phyloP scores from a whole-genome alignment of 1,139 yeast species.

The Candida sojae region DNA sequence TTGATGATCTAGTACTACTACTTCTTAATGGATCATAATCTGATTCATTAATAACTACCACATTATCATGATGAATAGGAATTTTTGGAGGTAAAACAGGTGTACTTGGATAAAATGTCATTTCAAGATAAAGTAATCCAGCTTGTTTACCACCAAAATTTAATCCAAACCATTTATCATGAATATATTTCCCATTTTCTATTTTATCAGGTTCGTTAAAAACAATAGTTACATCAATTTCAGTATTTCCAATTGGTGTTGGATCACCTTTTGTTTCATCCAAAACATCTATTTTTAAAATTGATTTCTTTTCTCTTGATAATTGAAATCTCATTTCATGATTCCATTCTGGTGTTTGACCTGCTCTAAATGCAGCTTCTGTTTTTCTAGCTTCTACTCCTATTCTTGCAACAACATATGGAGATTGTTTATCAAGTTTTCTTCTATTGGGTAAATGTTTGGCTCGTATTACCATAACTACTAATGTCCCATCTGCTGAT shows the following conservation, averaged over 20 bases:
- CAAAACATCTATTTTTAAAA: slow-evolving; percentile 69
- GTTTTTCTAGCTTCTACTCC: slow-evolving; percentile 83
- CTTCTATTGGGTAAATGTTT: slow-evolving; percentile 81
- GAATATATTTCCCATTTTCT: slow-evolving; percentile 67
- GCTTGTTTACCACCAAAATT: slow-evolving; percentile 73
- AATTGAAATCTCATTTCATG: slow-evolving; percentile 71
- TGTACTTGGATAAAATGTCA: slow-evolving; percentile 82
- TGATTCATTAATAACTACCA: slow-evolving; percentile 4
- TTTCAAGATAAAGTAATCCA: slow-evolving; percentile 85
- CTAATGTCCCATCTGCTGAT: slow-evolving; percentile 49
- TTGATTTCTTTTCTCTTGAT: slow-evolving; percentile 61
- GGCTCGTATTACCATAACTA: slow-evolving; percentile 52
- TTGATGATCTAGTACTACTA: slow-evolving; percentile 3
- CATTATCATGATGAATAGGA: slow-evolving; percentile 10
- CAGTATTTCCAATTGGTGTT: slow-evolving; percentile 80
- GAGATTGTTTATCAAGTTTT: slow-evolving; percentile 85
- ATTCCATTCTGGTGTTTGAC: slow-evolving; percentile 89
- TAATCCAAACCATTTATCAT: slow-evolving; percentile 81
- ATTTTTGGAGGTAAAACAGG: slow-evolving; percentile 50
- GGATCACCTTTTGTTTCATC: slow-evolving; percentile 90
- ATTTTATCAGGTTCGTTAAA: slow-evolving; percentile 47
- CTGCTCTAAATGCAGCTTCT: slow-evolving; percentile 74
- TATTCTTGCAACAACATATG: slow-evolving; percentile 76
- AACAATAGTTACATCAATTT: slow-evolving; percentile 74
- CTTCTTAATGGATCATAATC: slow-evolving; percentile 5